A percentile compares a stretch with the other conserved stretches of the same genome.
Evolutionary conservation across 495 filamentous ascomycete species (phyloP).

Genomic region (Glutinoglossum americanum): DNA sequence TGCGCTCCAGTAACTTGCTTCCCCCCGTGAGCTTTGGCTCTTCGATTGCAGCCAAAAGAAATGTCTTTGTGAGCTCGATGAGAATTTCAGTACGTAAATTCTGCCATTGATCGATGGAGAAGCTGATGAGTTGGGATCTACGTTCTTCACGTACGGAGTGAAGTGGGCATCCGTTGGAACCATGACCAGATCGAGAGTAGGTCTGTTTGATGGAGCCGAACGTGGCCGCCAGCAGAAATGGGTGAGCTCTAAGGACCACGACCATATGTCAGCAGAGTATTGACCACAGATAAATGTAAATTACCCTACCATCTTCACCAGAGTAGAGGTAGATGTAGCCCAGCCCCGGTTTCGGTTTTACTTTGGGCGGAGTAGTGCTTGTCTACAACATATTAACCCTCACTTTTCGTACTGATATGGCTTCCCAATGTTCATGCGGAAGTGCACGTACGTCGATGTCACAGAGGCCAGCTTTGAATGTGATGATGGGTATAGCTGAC

Average conservation of each 20-base stretch:
- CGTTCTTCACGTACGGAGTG: conserved; percentile 39
- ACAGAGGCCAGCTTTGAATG: conserved; percentile 92
- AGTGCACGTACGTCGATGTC: conserved; percentile 52
- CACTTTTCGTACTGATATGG: no score
- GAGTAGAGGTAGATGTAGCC: conserved; percentile 88
- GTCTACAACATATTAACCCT: no score
- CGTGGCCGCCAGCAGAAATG: conserved; percentile 91
- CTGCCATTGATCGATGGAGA: conserved; percentile 54
- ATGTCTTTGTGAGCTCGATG: conserved; percentile 73
- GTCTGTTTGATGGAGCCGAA: conserved; percentile 36
- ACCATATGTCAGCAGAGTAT: neutral
- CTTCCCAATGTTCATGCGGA: no score
- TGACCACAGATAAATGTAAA: neutral
- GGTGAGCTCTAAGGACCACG: conserved; percentile 43
- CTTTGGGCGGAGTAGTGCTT: conserved; percentile 36
- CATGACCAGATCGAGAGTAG: conserved; percentile 72
- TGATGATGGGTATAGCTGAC: conserved; percentile 71
- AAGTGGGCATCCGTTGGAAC: conserved; percentile 77
- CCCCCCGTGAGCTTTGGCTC: conserved; percentile 49
- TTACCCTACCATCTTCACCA: conserved; percentile 49
- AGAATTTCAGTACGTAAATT: conserved; percentile 85
- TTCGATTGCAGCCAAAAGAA: conserved; percentile 94
- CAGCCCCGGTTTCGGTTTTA: conserved; percentile 44
- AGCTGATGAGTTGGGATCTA: conserved; percentile 15
- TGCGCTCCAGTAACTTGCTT: conserved; percentile 56